phyloP scores from a whole-genome alignment of 768 basidiomycete species.

The Suillus placidus region DNA sequence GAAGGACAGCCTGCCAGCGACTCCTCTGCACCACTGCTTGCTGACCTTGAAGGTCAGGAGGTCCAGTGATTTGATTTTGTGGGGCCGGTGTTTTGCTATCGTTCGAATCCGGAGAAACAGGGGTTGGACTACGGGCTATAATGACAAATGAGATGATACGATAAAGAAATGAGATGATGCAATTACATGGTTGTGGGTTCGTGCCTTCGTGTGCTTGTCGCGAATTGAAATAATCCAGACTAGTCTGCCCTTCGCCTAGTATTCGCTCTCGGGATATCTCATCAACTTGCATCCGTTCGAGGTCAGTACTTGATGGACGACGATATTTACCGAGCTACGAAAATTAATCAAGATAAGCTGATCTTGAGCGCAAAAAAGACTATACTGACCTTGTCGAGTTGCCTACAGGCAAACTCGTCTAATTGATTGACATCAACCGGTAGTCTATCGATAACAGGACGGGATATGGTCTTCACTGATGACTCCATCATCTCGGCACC shows the following conservation, averaged over 20 bases:
- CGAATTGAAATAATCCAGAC: neutral
- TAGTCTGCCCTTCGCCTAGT: slow-evolving; percentile 5
- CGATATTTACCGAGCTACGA: slow-evolving; percentile 54
- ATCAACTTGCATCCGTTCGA: slow-evolving; percentile 33
- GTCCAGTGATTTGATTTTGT: slow-evolving; percentile 21
- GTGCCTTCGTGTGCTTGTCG: slow-evolving; percentile 7
- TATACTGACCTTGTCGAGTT: slow-evolving; percentile 74
- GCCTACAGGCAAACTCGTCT: slow-evolving; percentile 88
- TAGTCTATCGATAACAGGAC: slow-evolving; percentile 78
- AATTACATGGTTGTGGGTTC: slow-evolving; percentile 10
- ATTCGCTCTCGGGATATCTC: slow-evolving; percentile 5
- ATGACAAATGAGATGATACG: slow-evolving; percentile 7
- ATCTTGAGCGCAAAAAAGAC: slow-evolving; percentile 5
- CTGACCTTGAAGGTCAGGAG: slow-evolving; percentile 30
- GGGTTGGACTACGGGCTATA: slow-evolving; percentile 11
- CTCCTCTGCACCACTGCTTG: slow-evolving; percentile 72
- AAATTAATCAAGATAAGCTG: neutral
- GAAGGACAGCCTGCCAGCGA: slow-evolving; percentile 81
- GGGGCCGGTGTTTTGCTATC: slow-evolving; percentile 28
- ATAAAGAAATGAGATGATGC: slow-evolving; percentile 5
- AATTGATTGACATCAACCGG: slow-evolving; percentile 74
- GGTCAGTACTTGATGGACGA: slow-evolving; percentile 37
- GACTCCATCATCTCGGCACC: slow-evolving; percentile 88
- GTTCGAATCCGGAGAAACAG: neutral
- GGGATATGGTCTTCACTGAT: slow-evolving; percentile 76